These are phyloP conservation scores for Phytophthora tentaculata DNA, from an alignment of 352 stramenopile species.

Conservation along the genomic window DNA sequence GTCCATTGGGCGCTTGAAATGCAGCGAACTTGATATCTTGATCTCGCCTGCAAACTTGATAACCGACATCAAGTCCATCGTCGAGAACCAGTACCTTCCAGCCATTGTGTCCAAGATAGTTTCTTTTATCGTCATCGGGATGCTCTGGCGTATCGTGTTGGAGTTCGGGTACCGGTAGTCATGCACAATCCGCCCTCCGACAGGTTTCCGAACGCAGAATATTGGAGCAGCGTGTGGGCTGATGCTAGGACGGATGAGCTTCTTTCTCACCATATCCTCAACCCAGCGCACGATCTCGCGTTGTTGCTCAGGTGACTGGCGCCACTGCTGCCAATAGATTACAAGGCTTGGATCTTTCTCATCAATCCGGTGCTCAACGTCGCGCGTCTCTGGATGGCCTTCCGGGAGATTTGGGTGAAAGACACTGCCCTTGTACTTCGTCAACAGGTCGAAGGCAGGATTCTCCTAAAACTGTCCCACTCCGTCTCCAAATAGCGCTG, in stretches of 20 bases:
- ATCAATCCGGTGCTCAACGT: not conserved
- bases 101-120: not conserved
- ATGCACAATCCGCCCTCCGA: not conserved
- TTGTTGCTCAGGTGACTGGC: not conserved
- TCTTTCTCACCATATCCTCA: not conserved
- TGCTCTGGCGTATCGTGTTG: not conserved
- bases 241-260: not conserved
- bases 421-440: not conserved
- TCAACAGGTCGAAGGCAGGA: not conserved
- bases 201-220: not conserved
- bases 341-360: not conserved
- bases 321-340: not conserved
- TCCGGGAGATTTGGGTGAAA: not conserved
- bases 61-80: not conserved
- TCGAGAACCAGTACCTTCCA: not conserved
- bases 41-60: not conserved
- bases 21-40: not conserved
- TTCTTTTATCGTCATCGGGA: not conserved
- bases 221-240: not conserved
- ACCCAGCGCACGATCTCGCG: not conserved
- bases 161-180: not conserved
- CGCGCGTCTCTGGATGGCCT: not conserved
- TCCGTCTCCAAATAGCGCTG: not conserved
- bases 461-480: not conserved
- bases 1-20: constrained; percentile 7